These are phyloP conservation scores for Umbelopsis sp. DNA, from an alignment of 192 early-diverging fungal species.

Conservation along the genomic window DNA sequence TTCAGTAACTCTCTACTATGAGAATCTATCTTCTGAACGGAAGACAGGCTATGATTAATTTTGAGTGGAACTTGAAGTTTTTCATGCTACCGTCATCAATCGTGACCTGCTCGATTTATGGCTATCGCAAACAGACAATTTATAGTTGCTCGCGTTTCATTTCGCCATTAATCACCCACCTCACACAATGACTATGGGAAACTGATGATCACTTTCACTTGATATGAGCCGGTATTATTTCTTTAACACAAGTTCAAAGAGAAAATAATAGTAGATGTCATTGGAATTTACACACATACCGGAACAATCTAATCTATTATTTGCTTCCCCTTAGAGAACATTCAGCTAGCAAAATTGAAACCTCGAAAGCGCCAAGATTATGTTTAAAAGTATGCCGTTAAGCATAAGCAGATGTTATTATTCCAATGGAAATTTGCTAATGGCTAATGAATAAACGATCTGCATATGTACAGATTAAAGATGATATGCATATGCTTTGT, in stretches of 20 bases:
- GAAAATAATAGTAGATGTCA: background rate
- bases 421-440: background rate
- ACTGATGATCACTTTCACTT: slow-evolving; percentile 10
- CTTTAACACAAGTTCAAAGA: background rate
- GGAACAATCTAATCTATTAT: background rate
- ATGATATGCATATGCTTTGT: background rate
- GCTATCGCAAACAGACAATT: background rate
- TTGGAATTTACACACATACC: background rate
- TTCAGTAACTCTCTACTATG: background rate
- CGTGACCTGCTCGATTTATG: background rate
- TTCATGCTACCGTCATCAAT: background rate
- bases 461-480: background rate
- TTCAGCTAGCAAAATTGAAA: no score
- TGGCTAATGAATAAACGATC: background rate
- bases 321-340: no score
- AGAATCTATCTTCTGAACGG: slow-evolving; percentile 4
- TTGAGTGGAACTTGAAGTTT: slow-evolving; percentile 16
- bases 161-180: background rate
- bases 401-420: background rate
- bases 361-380: background rate
- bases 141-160: slow-evolving; percentile 1
- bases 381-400: background rate
- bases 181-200: background rate
- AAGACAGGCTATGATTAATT: slow-evolving; percentile 17
- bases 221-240: background rate